A percentile compares a stretch with the other conserved stretches of the same genome.
Evolutionary conservation across 169 alveolate genomes (phyloP).

Genomic region (Besnoitia besnoiti): DNA sequence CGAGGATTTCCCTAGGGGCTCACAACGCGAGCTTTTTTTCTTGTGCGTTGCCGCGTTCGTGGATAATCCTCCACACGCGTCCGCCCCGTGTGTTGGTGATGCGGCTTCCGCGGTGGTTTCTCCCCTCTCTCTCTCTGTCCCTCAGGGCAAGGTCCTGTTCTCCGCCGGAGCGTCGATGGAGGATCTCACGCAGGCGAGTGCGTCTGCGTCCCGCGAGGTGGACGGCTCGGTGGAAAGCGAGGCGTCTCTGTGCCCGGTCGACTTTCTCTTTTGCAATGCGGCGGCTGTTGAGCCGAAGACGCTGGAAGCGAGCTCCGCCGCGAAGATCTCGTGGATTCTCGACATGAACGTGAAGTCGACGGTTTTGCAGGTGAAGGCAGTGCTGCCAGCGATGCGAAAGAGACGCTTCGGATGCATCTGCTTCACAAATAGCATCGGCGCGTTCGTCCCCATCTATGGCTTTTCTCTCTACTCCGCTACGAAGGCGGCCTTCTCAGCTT

Average conservation of each 20-base stretch:
- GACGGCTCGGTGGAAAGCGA: neutral
- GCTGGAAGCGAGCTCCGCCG: conserved; percentile 21
- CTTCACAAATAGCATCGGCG: conserved; percentile 64
- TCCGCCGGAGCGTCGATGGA: neutral
- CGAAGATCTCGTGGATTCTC: neutral
- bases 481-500: conserved; percentile 60
- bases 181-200: neutral
- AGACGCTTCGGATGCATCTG: conserved; percentile 57
- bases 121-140: neutral
- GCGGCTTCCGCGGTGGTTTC: too few species aligned
- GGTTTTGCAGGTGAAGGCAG: conserved; percentile 53
- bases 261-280: conserved; percentile 65
- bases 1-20: too few species aligned
- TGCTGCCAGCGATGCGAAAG: conserved; percentile 61
- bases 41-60: too few species aligned
- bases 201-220: neutral
- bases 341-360: conserved; percentile 55
- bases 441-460: conserved; percentile 68
- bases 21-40: too few species aligned
- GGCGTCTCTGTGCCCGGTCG: conserved; percentile 19
- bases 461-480: conserved; percentile 65
- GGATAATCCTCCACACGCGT: too few species aligned
- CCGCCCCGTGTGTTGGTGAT: too few species aligned
- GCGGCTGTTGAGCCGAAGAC: conserved; percentile 62
- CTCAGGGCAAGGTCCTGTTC: neutral